Base-by-base conservation (phyloP, 2,329 filamentous ascomycete genomes). In the Aspergillus spinulosporus region DNA sequence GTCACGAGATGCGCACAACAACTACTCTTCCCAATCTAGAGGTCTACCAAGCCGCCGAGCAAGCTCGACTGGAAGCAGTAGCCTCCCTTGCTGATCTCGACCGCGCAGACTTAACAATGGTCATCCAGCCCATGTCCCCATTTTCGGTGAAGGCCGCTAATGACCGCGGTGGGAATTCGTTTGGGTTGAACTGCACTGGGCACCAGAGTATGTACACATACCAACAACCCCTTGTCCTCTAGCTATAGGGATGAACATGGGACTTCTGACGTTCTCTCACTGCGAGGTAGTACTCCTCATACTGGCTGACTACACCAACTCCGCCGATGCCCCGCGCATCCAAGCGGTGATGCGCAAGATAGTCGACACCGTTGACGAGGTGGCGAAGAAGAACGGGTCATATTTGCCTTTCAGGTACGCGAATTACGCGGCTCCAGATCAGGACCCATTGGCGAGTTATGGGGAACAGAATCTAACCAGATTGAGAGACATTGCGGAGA, bases 271-370 rank as follows among this genome's bases (percentile, higher is more conserved):
- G 21, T 21, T 21, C 21, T 21, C 21, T 21, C 21, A 21, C 21
- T 21, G 21, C n/a, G n/a, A 12, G 7, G n/a, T 12, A 64, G 62
- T 57, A 61, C 50, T 60, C 21, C 12, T 62, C 34, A 34, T 56
- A 8, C 48, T 63, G 54, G 52, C 48, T 37, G 57, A 64, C 12
- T 62, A 54, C 51, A 46, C 40, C 3, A 32, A 57, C 12, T 14
- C 49, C 3, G 37, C 44, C 3, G 49, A 62, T 12, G 61, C 61
- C 12, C 46, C 46, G 1, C 46, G 37, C 11, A 47, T 63, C 7
- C 59, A 51, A 1, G 54, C 51, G 5, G 59, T 56, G 8, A 29
- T 47, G 5, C 52, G 57, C 11, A 58, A 55, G 12, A 63, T 60
- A 26, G 49, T 61, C 2, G 56, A 61, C 48, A 51, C 34, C 3